Evolutionary conservation across 108 stramenopile species (phyloP), one percentile per base, ranked within the genome.

Genomic region (Poteriospumella lacustris): DNA sequence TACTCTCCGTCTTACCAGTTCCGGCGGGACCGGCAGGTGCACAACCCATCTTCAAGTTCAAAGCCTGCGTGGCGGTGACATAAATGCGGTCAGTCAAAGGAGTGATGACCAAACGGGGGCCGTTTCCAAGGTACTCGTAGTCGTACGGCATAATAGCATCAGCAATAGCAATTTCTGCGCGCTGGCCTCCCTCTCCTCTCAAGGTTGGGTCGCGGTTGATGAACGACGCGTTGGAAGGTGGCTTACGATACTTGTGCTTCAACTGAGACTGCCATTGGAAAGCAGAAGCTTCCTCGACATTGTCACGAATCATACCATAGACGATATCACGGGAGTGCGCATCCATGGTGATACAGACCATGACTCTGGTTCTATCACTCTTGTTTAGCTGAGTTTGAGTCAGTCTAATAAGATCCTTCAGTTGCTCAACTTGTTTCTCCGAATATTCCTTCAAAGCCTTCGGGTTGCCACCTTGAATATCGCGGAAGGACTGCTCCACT

Each of bases 181-280:
- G 79, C 75, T 91, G 87, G 44, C 87, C 88, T 24, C 77, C 79
- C 24, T 69, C 78, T 40, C 76, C 43, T 34, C 90, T 80, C 1
- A 91, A 76, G n/a, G 82, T 68, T 0, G 85, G 84, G 75, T 91
- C 90, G 34, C 90, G 78, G 56, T 85, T 85, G 41, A 79, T 52
- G 58, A 84, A 85, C 39, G 79, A 39, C 29, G 90, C 90, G 39
- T 82, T 78, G 29, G 81, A 38, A 0, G 90, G 90, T 0, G 90
- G 80, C 15, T 82, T 83, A 31, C 90, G 83, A 78, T 86, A 91
- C 78, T 91, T 91, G 87, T 92, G 92, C 80, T 92, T 92, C 24
- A 92, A 86, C 82, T 91, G 91, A 0, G 87, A 85, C 84, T 92
- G 91, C 92, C 92, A 92, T 60, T 90, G 84, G 69, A 92, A 92